Percentiles rank a stretch among this genome's conserved stretches.
Evolutionary conservation across 2,329 filamentous ascomycete genomes (phyloP).

Genomic region (Ciborinia camelliae): DNA sequence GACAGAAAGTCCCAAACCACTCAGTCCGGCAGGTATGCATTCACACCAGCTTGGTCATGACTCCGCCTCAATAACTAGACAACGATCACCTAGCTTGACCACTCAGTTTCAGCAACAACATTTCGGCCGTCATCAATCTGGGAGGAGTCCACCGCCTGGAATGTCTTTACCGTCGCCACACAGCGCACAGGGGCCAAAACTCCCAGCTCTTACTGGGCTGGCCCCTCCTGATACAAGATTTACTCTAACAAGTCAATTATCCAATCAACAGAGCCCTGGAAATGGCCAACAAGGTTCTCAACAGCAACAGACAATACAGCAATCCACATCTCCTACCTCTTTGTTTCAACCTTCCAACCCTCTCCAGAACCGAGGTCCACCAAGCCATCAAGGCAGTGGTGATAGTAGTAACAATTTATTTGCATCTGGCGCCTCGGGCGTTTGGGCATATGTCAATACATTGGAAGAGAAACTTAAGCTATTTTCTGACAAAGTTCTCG

Average conservation of each 20-base stretch:
- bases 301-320: constrained; percentile 27
- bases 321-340: constrained; percentile 30
- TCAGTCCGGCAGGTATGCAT: constrained; percentile 59
- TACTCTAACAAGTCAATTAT: constrained; percentile 33
- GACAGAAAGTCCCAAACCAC: constrained; percentile 82
- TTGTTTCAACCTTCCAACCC: constrained; percentile 44
- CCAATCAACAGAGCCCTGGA: constrained; percentile 28
- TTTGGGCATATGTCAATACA: constrained; percentile 70
- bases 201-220: constrained; percentile 36
- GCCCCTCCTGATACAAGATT: constrained; percentile 38
- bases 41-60: constrained; percentile 52
- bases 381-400: constrained; percentile 42
- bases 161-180: constrained; percentile 36
- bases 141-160: constrained; percentile 47
- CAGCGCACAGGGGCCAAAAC: constrained; percentile 34
- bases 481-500: constrained; percentile 45
- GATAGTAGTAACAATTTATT: constrained; percentile 65
- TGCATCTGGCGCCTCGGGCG: constrained; percentile 55
- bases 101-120: constrained; percentile 64
- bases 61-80: constrained; percentile 49
- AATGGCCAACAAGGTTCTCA: constrained; percentile 26
- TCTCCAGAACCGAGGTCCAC: constrained; percentile 38
- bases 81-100: constrained; percentile 63
- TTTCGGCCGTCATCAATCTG: constrained; percentile 55
- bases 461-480: constrained; percentile 59